Evolutionary conservation across 2,329 filamentous ascomycete genomes (phyloP), one percentile per base, ranked within the genome.

Genomic region (Epichloe baconii): DNA sequence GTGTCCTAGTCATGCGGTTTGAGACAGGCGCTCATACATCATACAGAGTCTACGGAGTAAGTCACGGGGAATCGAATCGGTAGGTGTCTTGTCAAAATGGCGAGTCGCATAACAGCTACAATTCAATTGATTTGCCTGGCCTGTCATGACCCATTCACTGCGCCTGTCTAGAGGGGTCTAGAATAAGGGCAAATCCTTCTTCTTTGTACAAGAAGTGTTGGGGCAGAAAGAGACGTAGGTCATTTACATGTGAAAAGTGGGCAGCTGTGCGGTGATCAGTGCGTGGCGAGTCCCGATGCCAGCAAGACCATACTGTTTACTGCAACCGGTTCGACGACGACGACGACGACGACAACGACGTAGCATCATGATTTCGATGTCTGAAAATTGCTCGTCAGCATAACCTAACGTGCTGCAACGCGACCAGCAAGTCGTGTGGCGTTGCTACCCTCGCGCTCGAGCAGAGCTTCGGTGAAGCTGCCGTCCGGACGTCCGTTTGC

Each of bases 381-480:
- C 23, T 19, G 3, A 34, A 21, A 7, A 23, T 42, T 12, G 40
- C 23, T 36, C 19, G 34, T 17, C 10, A 21, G 14, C 42, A 42
- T 17, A 26, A 17, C 3, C 35, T 50, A 21, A 46, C 55, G 62
- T 46, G 59, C 63, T 21, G 65, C 58, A 40, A 64, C 63, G 52
- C 56, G 15, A 19, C n/a, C 55, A 45, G 60, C 61, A 52, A 60
- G 58, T 52, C 64, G 61, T 19, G 52, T 57, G 36, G 59, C 58
- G 52, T 64, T 60, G 55, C 66, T 62, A 21, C 64, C 61, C 67
- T 82, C 78, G 50, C 74, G 73, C 63, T 78, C 78, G 38, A 83
- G 74, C 44, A 83, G 70, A 42, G 75, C 71, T 62, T 83, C 79
- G 53, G 78, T 79, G 57, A 83, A 65, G 50, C 71, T 64, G 48